Percentiles rank a stretch among this genome's conserved stretches.
Conservation (phyloP, 164 flowering plant species). For the Magnolia sinica region DNA sequence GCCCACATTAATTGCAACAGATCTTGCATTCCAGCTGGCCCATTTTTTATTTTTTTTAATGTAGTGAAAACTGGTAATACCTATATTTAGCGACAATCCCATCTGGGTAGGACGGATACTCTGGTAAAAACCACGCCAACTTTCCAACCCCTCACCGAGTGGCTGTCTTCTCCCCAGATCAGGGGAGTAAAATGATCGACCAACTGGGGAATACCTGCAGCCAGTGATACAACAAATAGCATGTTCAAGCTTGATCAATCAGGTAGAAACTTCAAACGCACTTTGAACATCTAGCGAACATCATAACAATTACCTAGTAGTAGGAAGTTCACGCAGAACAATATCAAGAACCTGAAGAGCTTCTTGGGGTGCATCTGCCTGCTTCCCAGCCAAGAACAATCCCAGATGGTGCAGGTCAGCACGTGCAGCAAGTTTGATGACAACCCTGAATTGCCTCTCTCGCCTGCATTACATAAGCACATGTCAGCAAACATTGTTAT, state of each 20-base stretch:
- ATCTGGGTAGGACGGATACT: conserved; percentile 97
- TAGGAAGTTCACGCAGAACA: conserved; percentile 87
- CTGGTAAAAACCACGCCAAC: conserved; percentile 97
- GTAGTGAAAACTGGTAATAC: conserved; percentile 24
- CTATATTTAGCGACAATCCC: conserved; percentile 94
- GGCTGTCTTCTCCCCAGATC: conserved; percentile 71
- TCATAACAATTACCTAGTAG: conserved; percentile 42
- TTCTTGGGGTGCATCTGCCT: conserved; percentile 97
- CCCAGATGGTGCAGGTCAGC: conserved; percentile 91
- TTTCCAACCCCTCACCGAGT: conserved; percentile 89
- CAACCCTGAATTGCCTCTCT: conserved; percentile 69
- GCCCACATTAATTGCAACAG: too few species aligned
- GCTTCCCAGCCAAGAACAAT: conserved; percentile 75
- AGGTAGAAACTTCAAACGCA: background rate
- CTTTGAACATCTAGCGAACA: background rate
- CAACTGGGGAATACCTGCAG: conserved; percentile 74
- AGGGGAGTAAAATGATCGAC: conserved; percentile 89
- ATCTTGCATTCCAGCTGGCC: too few species aligned
- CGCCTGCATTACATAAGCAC: conserved; percentile 43
- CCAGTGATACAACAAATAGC: background rate
- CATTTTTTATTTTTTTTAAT: too few species aligned
- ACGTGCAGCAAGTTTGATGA: conserved; percentile 84
- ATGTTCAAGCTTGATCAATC: background rate
- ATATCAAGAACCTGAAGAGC: conserved; percentile 98
- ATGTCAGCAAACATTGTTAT: background rate